Evolutionary conservation across 192 early-diverging fungal genomes (phyloP).

Genomic region (Helicostylum pulchrum): DNA sequence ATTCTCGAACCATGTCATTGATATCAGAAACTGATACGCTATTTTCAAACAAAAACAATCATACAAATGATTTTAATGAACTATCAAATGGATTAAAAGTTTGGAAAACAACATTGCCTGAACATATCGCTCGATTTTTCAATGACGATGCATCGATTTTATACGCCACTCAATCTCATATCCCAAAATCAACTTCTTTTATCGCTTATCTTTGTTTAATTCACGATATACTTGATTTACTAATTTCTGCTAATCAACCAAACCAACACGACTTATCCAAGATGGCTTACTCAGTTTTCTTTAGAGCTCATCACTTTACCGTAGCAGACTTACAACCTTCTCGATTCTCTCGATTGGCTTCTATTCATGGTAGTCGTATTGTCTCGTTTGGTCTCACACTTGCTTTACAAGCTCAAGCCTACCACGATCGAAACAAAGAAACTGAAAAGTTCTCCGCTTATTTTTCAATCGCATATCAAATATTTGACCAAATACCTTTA

Average conservation of each 20-base stretch:
- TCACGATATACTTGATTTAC: not conserved
- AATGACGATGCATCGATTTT: no score
- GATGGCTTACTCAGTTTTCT: not conserved
- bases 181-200: not conserved
- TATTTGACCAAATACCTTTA: constrained; percentile 9
- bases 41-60: not conserved
- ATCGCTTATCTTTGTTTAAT: constrained; percentile 1
- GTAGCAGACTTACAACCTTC: not conserved
- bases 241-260: not conserved
- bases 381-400: not conserved
- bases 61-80: not conserved
- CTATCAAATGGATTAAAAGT: not conserved
- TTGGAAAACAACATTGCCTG: no score
- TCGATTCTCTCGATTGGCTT: not conserved
- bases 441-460: not conserved
- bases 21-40: not conserved
- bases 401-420: not conserved
- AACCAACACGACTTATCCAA: not conserved
- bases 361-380: constrained; percentile 10
- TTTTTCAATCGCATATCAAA: not conserved
- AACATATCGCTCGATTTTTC: no score
- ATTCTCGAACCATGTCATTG: not conserved
- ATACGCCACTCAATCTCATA: no score
- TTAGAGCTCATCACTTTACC: not conserved
- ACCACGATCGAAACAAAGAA: not conserved